A percentile compares a stretch with the other conserved stretches of the same genome.
Conservation (phyloP, 257 asterid species). For the Rauvolfia tetraphylla region DNA sequence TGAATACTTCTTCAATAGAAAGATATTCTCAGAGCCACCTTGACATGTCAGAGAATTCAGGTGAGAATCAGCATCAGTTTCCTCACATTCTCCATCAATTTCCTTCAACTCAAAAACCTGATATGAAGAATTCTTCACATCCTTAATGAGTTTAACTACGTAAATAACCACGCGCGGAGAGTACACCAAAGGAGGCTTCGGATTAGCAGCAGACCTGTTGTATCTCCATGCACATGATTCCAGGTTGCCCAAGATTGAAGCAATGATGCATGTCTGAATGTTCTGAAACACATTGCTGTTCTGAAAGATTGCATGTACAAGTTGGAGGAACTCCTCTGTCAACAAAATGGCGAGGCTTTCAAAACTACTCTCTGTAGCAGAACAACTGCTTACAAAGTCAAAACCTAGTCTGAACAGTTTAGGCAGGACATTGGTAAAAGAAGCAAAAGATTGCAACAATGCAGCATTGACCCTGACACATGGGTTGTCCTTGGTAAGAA, state of each 20-base stretch:
- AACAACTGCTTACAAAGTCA: constrained; percentile 53
- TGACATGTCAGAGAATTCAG: constrained; percentile 50
- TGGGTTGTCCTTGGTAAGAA: constrained; percentile 53
- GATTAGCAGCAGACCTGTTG: constrained; percentile 42
- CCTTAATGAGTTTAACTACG: constrained; percentile 63
- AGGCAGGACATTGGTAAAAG: constrained; percentile 56
- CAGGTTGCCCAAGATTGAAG: constrained; percentile 60
- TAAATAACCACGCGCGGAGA: constrained; percentile 70
- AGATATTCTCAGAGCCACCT: constrained; percentile 33
- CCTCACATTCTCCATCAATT: constrained; percentile 25
- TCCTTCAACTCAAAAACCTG: constrained; percentile 46
- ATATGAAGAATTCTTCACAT: constrained; percentile 50
- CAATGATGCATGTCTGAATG: constrained; percentile 61
- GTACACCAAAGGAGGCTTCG: constrained; percentile 69
- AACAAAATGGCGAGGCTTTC: constrained; percentile 65
- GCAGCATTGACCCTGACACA: constrained; percentile 44
- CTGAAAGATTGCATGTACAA: constrained; percentile 50
- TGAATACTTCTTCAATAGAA: constrained; percentile 55
- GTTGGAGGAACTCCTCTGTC: constrained; percentile 78
- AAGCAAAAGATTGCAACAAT: constrained; percentile 64
- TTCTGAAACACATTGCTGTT: constrained; percentile 55
- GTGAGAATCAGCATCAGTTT: constrained; percentile 21
- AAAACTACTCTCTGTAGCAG: constrained; percentile 55
- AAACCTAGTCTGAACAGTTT: constrained; percentile 49
- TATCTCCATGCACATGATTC: constrained; percentile 62